phyloP scores from a whole-genome alignment of 2,329 filamentous ascomycete genomes.

The Huntiella omanensis region DNA sequence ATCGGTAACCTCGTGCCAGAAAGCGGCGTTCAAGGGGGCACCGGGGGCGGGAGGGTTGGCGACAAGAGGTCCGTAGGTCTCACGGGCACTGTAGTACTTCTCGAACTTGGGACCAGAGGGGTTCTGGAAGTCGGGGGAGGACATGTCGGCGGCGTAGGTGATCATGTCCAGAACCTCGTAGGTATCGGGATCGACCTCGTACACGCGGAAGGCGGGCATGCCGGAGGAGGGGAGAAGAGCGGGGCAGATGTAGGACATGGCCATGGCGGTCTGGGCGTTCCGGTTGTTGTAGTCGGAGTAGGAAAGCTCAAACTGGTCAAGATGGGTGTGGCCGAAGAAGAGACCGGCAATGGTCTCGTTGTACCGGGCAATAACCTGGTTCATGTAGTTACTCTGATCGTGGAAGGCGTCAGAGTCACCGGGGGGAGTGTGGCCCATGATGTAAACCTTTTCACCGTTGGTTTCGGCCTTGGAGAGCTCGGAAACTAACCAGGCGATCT shows the following conservation, averaged over 20 bases:
- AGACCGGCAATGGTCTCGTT: conserved; percentile 32
- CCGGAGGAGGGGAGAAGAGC: conserved; percentile 36
- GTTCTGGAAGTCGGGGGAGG: conserved; percentile 23
- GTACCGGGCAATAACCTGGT: conserved; percentile 35
- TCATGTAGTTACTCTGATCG: conserved; percentile 31
- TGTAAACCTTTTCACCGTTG: conserved; percentile 32
- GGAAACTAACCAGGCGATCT: conserved; percentile 33
- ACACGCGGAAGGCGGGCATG: conserved; percentile 37
- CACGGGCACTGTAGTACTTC: conserved; percentile 37
- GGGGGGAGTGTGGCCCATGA: conserved; percentile 38
- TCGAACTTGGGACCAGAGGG: conserved; percentile 28
- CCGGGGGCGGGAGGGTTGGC: conserved; percentile 21
- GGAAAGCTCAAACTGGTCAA: conserved; percentile 35
- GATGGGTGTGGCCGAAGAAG: conserved; percentile 40
- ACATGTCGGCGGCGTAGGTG: conserved; percentile 35
- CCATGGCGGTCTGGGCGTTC: conserved; percentile 24
- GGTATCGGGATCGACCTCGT: conserved; percentile 37
- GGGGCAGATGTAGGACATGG: conserved; percentile 34
- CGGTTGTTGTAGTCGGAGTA: conserved; percentile 29
- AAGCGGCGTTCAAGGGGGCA: conserved; percentile 32
- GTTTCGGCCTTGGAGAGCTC: conserved; percentile 35
- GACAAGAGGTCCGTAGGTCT: conserved; percentile 29
- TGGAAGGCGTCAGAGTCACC: conserved; percentile 32
- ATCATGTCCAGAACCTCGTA: conserved; percentile 34
- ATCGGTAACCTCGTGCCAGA: conserved; percentile 39